These are phyloP conservation scores for Claviceps citrina DNA, from an alignment of 2,329 filamentous ascomycete species.

Conservation along the genomic window DNA sequence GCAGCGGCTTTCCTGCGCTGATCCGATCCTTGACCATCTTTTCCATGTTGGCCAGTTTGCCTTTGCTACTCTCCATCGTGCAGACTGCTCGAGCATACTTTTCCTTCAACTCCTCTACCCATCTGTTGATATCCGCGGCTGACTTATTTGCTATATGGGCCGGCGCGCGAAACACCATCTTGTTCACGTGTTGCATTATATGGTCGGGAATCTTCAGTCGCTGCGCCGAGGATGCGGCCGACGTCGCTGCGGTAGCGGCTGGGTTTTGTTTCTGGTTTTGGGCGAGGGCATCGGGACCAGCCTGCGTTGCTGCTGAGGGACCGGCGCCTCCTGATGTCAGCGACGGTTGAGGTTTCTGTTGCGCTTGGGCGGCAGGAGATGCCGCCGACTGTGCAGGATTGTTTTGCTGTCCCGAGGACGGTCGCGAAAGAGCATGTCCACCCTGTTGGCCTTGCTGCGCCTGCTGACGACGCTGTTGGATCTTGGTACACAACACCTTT, in stretches of 20 bases:
- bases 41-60: conserved; percentile 28
- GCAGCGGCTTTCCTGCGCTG: conserved; percentile 27
- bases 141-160: conserved; percentile 26
- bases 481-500: conserved; percentile 37
- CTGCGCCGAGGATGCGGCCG: conserved; percentile 9
- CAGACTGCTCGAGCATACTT: conserved; percentile 33
- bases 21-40: conserved; percentile 26
- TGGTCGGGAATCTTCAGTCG: conserved; percentile 25
- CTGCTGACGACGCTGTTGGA: conserved; percentile 26
- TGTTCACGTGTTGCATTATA: conserved; percentile 31
- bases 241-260: background rate
- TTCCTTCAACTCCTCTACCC: conserved; percentile 31
- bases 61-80: conserved; percentile 32
- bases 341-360: conserved; percentile 4
- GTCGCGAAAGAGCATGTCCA: conserved; percentile 10
- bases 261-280: conserved; percentile 12
- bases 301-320: background rate
- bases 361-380: conserved; percentile 10
- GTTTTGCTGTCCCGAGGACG: conserved; percentile 9
- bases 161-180: conserved; percentile 32
- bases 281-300: conserved; percentile 6
- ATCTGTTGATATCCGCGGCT: conserved; percentile 30
- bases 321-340: conserved; percentile 1
- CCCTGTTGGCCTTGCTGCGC: conserved; percentile 11
- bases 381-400: conserved; percentile 7